Base-by-base conservation (phyloP, 805 yeast species). In the Wickerhamiella kazuoi region DNA sequence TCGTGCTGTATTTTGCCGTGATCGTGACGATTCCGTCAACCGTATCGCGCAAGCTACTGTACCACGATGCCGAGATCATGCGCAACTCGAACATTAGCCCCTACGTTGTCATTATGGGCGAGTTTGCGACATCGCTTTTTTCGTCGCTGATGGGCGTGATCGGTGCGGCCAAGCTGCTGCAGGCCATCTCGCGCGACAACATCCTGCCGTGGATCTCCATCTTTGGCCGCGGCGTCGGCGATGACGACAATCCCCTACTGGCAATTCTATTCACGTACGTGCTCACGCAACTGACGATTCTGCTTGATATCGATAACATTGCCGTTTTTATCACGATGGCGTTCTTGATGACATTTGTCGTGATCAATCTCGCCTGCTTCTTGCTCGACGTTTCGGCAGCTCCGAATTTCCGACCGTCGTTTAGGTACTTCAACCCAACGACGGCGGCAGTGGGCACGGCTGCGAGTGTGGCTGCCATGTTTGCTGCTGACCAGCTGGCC, bases 261-360 rank as follows among this genome's bases (percentile, higher is more conserved):
- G 78, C 87, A 0, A 71, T 90, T 20, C 41, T 79, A 1, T 60
- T 78, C 39, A 80, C 96, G 0, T 90, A 94, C 80, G 42, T 74
- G 2, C 53, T 90, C 24, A 79, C 93, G 8, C 99, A 90, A 52
- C 44, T 79, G 5, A 87, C 93, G 45, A 63, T 90, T 33, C 74
- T 90, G 52, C 81, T 94, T 1, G 93, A 90, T 53, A 79, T 90
- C 45, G 87, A 90, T 59, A 81, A 79, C 56, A 84, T 90, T 56
- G 98, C 98, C 2, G 79, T 93, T 0, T 76, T 84, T 50, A 87
- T 90, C 44, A 87, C 97, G 1, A 84, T 93, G 96, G 94, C 98
- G 0, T 87, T 84, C 51, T 64, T 90, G 38, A 81, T 87, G 90
- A 90, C 99, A 0, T 90, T 90, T 51, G 77, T 87, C 36, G 94